Percentiles rank a stretch among this genome's conserved stretches.
phyloP scores from a whole-genome alignment of 345 rosid genomes.

The Dipteronia sinensis region DNA sequence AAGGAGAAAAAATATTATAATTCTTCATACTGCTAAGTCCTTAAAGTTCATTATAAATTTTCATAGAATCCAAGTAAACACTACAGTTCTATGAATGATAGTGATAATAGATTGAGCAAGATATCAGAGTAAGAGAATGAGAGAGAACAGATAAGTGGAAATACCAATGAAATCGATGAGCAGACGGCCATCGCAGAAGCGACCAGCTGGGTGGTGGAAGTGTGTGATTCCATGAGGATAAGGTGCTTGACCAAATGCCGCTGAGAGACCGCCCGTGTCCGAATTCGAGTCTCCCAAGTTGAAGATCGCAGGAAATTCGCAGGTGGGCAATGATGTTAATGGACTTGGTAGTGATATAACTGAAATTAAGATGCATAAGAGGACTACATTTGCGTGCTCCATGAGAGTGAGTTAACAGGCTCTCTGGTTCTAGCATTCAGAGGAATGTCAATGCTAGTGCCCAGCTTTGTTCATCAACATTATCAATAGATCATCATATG shows the following conservation, averaged over 20 bases:
- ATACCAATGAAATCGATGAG: slow-evolving; percentile 68
- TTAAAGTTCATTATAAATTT: no score
- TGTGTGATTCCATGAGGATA: slow-evolving; percentile 59
- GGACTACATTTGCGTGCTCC: neutral
- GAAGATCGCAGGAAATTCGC: slow-evolving; percentile 45
- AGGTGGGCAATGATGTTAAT: neutral
- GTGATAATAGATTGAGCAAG: no score
- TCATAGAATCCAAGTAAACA: no score
- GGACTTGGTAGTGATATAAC: neutral
- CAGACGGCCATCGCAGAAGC: slow-evolving; percentile 67
- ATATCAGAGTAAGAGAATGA: no score
- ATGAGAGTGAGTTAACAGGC: neutral
- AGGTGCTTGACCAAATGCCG: slow-evolving; percentile 60
- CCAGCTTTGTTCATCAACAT: neutral
- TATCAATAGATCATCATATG: no score
- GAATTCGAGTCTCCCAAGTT: slow-evolving; percentile 61
- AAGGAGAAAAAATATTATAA: neutral
- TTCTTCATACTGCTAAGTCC: neutral
- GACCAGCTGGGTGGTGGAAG: slow-evolving; percentile 65
- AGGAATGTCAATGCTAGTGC: neutral
- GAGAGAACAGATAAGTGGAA: no score
- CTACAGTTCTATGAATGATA: no score
- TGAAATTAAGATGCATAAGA: slow-evolving; percentile 1
- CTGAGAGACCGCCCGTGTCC: slow-evolving; percentile 62
- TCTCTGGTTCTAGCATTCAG: neutral